phyloP scores from a whole-genome alignment of 2,329 filamentous ascomycete species.

The Alternaria hordeiaustralica region DNA sequence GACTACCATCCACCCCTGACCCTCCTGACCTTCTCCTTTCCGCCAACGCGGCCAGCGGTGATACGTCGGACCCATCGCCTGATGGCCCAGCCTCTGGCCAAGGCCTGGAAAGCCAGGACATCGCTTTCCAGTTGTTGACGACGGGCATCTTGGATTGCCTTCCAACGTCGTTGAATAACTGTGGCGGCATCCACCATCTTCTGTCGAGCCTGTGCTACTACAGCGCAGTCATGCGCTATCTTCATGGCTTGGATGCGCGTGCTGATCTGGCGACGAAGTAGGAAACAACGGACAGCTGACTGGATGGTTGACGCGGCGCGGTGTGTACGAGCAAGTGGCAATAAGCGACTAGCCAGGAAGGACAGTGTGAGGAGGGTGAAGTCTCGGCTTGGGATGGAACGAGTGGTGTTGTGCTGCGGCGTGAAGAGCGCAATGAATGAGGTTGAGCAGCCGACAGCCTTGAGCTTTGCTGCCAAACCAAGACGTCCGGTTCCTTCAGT shows the following conservation, averaged over 20 bases:
- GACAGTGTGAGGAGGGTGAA: constrained; percentile 64
- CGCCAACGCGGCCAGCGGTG: constrained; percentile 36
- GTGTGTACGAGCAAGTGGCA: constrained; percentile 57
- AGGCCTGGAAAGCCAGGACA: constrained; percentile 52
- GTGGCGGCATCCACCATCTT: constrained; percentile 51
- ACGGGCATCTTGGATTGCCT: constrained; percentile 45
- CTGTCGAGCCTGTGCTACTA: constrained; percentile 54
- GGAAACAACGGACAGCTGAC: constrained; percentile 54
- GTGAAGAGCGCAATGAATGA: constrained; percentile 56
- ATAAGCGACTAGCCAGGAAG: constrained; percentile 65
- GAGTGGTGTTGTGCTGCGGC: constrained; percentile 24
- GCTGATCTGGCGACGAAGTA: constrained; percentile 36
- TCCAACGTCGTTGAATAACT: constrained; percentile 55
- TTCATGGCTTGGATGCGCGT: constrained; percentile 49
- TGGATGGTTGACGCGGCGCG: constrained; percentile 63
- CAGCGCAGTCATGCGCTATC: constrained; percentile 56
- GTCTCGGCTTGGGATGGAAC: constrained; percentile 58
- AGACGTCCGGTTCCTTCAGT: background rate
- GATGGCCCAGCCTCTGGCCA: constrained; percentile 51
- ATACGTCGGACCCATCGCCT: constrained; percentile 39
- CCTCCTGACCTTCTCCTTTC: constrained; percentile 44
- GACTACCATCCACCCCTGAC: constrained; percentile 46
- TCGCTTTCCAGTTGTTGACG: constrained; percentile 46
- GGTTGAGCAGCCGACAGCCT: constrained; percentile 50
- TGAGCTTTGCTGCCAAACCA: constrained; percentile 47